Evolutionary conservation across 2,329 filamentous ascomycete genomes (phyloP).

Genomic region (Neocatenulostroma microsporum): DNA sequence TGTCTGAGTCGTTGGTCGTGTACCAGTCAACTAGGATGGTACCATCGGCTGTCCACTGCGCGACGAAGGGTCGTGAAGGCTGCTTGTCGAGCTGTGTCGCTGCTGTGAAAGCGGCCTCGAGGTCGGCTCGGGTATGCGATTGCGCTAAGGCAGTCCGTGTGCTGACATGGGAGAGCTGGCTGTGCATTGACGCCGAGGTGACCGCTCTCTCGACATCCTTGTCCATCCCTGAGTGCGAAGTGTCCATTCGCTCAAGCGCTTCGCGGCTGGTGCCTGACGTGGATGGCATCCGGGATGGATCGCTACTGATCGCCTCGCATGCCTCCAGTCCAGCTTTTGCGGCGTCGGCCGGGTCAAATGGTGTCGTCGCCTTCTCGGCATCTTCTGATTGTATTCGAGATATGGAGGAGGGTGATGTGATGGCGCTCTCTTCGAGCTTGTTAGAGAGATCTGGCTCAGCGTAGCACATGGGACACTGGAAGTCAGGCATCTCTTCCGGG

Average conservation of each 20-base stretch:
- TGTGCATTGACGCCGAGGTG: slow-evolving; percentile 14
- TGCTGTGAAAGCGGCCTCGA: slow-evolving; percentile 32
- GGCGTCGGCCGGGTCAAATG: slow-evolving; percentile 17
- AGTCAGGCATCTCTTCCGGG: slow-evolving; percentile 52
- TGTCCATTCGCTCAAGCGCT: slow-evolving; percentile 12
- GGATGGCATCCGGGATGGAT: neutral
- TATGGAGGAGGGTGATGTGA: neutral
- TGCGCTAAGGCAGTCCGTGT: slow-evolving; percentile 31
- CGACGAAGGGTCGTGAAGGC: slow-evolving; percentile 36
- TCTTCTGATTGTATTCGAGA: neutral
- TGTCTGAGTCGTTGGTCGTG: slow-evolving; percentile 26
- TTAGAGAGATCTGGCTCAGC: slow-evolving; percentile 15
- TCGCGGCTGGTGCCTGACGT: slow-evolving; percentile 5
- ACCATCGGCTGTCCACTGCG: slow-evolving; percentile 44
- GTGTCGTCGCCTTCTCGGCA: neutral
- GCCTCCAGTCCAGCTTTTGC: slow-evolving; percentile 25
- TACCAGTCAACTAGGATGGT: slow-evolving; percentile 45
- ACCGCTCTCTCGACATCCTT: slow-evolving; percentile 17
- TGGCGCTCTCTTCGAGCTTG: neutral
- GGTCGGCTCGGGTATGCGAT: slow-evolving; percentile 32
- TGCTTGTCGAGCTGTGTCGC: slow-evolving; percentile 26
- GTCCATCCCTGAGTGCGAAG: slow-evolving; percentile 10
- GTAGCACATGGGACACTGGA: slow-evolving; percentile 43
- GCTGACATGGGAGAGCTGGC: slow-evolving; percentile 24
- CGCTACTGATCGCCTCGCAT: slow-evolving; percentile 3